Conservation (phyloP, 208 protist genomes). For the Crithidia sp. region DNA sequence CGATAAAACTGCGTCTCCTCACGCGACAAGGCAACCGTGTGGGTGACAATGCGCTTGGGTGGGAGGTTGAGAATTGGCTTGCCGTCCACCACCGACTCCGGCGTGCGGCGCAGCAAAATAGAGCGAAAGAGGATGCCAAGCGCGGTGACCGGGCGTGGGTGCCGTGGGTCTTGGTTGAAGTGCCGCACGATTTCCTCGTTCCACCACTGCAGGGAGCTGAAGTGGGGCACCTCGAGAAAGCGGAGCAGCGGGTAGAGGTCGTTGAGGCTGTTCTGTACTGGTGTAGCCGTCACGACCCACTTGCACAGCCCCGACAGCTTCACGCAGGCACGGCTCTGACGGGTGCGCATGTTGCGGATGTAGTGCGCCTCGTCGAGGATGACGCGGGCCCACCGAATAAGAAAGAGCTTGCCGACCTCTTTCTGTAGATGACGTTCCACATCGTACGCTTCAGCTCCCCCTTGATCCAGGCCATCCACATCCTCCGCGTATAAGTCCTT, state of each 20-base stretch:
- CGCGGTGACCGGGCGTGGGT: conserved; percentile 56
- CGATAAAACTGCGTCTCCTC: conserved; percentile 59
- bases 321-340: conserved; percentile 49
- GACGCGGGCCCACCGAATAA: conserved; percentile 86
- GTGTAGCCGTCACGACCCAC: conserved; percentile 74
- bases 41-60: conserved; percentile 36
- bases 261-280: conserved; percentile 72
- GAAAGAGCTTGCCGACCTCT: conserved; percentile 60
- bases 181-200: conserved; percentile 64
- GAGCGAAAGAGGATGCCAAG: conserved; percentile 58
- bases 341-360: conserved; percentile 75
- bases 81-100: conserved; percentile 51
- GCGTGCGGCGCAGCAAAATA: conserved; percentile 67
- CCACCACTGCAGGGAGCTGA: conserved; percentile 69
- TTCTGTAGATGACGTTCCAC: conserved; percentile 29
- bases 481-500: background rate
- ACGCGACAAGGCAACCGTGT: conserved; percentile 40
- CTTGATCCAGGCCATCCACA: background rate
- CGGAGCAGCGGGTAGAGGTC: conserved; percentile 70
- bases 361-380: conserved; percentile 93
- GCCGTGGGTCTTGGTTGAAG: conserved; percentile 46
- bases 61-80: conserved; percentile 55
- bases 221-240: conserved; percentile 74
- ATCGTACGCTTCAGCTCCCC: conserved; percentile 6
- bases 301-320: conserved; percentile 46